These are phyloP conservation scores for Apiotrichum siamense DNA, from an alignment of 1,284 basidiomycete genomes.

Conservation along the genomic window DNA sequence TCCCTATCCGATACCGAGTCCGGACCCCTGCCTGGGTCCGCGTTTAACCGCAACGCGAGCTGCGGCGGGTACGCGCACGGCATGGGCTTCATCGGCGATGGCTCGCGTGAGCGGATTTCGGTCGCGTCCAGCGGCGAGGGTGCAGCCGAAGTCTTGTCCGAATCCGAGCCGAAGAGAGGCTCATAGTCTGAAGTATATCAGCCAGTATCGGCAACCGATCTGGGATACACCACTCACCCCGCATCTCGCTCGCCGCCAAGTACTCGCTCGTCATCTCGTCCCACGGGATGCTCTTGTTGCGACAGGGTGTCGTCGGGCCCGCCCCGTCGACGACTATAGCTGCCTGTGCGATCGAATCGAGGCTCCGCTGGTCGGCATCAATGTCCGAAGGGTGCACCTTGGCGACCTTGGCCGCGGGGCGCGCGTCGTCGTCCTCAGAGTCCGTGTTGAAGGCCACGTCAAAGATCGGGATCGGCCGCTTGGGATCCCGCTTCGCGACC, in stretches of 20 bases:
- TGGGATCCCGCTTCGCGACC: conserved; percentile 52
- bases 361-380: conserved; percentile 21
- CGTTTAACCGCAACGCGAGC: no score
- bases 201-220: no score
- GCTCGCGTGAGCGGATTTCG: not conserved
- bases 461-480: conserved; percentile 50
- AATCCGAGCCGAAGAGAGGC: not conserved
- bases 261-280: conserved; percentile 18
- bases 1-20: no score
- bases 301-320: not conserved
- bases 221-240: not conserved
- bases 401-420: no score
- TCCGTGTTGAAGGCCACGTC: conserved; percentile 4
- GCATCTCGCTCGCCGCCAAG: conserved; percentile 27
- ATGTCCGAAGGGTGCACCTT: no score
- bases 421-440: no score
- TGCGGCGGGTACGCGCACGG: not conserved
- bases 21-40: no score
- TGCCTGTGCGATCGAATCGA: conserved; percentile 43
- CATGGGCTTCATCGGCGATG: not conserved
- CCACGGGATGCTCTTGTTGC: not conserved
- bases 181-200: no score
- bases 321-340: conserved; percentile 64
- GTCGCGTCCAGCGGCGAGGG: not conserved
- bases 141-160: not conserved